These are phyloP conservation scores for Asterophora lycoperdoides DNA, from an alignment of 768 basidiomycete genomes.

Conservation along the genomic window DNA sequence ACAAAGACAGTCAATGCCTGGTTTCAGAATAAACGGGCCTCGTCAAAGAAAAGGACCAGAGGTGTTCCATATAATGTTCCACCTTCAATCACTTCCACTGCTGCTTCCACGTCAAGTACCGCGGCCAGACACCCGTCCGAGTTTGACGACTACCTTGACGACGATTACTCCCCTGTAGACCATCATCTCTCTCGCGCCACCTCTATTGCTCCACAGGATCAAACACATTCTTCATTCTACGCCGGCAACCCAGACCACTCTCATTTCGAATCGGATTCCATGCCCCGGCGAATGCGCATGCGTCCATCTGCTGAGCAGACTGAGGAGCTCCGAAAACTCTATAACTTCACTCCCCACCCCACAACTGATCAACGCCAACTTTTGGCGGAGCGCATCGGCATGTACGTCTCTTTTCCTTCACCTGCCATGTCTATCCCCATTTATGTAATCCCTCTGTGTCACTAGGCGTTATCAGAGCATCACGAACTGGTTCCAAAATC, in stretches of 20 bases:
- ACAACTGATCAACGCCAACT: conserved; percentile 61
- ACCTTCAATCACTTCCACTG: conserved; percentile 30
- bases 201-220: conserved; percentile 30
- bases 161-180: conserved; percentile 37
- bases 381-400: conserved; percentile 66
- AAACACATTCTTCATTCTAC: conserved; percentile 36
- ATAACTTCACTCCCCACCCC: conserved; percentile 62
- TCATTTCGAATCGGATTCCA: conserved; percentile 47
- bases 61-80: conserved; percentile 27
- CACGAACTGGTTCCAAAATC: conserved; percentile 87
- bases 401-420: conserved; percentile 50
- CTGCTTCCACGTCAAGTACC: conserved; percentile 30
- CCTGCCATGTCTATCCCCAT: conserved; percentile 26
- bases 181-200: conserved; percentile 31
- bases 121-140: conserved; percentile 28
- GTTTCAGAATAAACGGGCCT: conserved; percentile 86
- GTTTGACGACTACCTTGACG: conserved; percentile 44
- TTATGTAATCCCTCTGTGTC: conserved; percentile 17
- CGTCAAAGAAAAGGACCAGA: conserved; percentile 66
- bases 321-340: conserved; percentile 65
- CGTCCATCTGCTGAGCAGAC: conserved; percentile 62
- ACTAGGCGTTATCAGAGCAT: conserved; percentile 73
- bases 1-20: conserved; percentile 83
- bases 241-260: conserved; percentile 45
- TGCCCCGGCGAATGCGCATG: conserved; percentile 58